phyloP scores from a whole-genome alignment of 495 filamentous ascomycete genomes.

The Tuber melanosporum region DNA sequence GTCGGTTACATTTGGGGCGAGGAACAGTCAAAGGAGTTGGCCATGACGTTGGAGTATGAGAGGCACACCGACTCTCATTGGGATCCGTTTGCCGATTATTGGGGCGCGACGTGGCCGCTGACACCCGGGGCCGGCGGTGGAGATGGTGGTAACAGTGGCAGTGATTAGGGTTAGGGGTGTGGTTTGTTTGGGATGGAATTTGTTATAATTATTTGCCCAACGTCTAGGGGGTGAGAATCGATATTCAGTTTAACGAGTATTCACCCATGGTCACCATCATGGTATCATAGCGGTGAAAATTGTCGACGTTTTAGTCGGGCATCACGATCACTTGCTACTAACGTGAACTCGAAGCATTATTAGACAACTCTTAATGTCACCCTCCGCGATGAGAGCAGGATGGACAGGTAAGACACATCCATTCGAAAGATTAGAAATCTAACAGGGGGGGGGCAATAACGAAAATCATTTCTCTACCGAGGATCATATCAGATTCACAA shows the following conservation, averaged over 20 bases:
- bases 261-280: not conserved
- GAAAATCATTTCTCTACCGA: not conserved
- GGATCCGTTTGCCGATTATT: constrained; percentile 45
- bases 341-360: too few species aligned
- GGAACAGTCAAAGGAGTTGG: constrained; percentile 30
- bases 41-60: constrained; percentile 43
- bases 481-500: not conserved
- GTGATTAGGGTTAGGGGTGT: not conserved
- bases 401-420: not conserved
- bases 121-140: not conserved
- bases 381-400: not conserved
- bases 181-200: not conserved
- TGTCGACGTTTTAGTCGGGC: not conserved
- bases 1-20: constrained; percentile 46
- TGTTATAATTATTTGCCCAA: not conserved
- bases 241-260: not conserved
- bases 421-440: not conserved
- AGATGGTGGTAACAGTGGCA: too few species aligned
- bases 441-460: not conserved
- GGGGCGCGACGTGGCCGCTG: constrained; percentile 26
- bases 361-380: too few species aligned
- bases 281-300: not conserved
- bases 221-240: not conserved
- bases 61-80: constrained; percentile 34
- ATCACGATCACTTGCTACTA: not conserved